Evolutionary conservation across 768 basidiomycete species (phyloP).

Genomic region (Boletus tylopilopsis): DNA sequence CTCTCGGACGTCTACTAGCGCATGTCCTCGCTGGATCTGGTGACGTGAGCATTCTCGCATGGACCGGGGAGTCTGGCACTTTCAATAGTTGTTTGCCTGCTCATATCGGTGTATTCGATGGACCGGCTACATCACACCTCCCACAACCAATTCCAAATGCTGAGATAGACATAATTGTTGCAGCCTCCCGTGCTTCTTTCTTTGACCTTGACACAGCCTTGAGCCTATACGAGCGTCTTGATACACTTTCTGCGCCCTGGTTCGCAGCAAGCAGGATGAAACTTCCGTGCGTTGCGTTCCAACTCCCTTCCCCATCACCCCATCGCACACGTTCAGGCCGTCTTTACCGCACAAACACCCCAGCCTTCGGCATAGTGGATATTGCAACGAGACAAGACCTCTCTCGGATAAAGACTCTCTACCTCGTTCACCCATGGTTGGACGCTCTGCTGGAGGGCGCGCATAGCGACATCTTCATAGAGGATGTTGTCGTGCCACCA

Average conservation of each 20-base stretch:
- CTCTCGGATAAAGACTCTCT: not conserved
- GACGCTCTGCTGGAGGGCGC: not conserved
- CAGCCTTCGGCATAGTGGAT: not conserved
- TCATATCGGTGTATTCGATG: not conserved
- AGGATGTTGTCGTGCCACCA: too few relatives aligned
- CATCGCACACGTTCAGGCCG: not conserved
- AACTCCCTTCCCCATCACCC: not conserved
- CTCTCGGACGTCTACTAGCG: not conserved
- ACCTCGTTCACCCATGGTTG: conserved; percentile 5
- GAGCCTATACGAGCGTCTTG: not conserved
- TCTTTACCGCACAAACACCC: not conserved
- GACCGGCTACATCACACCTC: not conserved
- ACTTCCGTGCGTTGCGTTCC: conserved; percentile 2
- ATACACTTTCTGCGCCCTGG: not conserved
- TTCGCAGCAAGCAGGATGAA: conserved; percentile 6
- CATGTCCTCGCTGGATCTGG: not conserved
- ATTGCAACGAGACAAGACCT: not conserved
- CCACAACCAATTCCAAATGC: not conserved
- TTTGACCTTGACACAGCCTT: not conserved
- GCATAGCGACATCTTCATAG: too few relatives aligned
- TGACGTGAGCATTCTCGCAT: not conserved
- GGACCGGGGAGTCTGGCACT: not conserved
- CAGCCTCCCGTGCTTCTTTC: not conserved
- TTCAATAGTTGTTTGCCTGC: not conserved
- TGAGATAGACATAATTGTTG: not conserved